phyloP scores from a whole-genome alignment of 2,329 filamentous ascomycete species.

The Coleophoma cylindrospora region DNA sequence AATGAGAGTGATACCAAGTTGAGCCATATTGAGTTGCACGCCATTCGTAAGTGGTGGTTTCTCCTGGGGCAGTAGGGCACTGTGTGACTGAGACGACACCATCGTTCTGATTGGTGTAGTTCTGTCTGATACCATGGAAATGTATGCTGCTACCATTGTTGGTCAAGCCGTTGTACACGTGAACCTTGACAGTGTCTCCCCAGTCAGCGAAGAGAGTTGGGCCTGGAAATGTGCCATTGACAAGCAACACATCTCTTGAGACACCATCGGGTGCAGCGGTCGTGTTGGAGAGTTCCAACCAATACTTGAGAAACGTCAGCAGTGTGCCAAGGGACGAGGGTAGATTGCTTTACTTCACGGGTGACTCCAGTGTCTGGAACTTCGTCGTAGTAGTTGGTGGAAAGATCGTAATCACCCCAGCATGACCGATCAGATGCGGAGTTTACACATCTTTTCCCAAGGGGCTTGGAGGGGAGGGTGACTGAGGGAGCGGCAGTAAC shows the following conservation, averaged over 20 bases:
- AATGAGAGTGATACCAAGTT: conserved; percentile 57
- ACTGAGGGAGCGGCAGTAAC: not conserved
- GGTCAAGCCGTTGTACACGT: not conserved
- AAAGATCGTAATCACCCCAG: conserved; percentile 43
- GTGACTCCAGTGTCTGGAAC: conserved; percentile 38
- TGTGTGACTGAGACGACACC: conserved; percentile 44
- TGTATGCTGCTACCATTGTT: conserved; percentile 31
- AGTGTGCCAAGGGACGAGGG: too few relatives aligned
- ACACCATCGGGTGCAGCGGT: conserved; percentile 22
- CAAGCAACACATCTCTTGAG: conserved; percentile 14
- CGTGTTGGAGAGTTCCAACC: conserved; percentile 7
- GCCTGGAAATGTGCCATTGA: conserved; percentile 26
- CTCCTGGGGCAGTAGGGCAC: conserved; percentile 54
- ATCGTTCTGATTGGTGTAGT: conserved; percentile 32
- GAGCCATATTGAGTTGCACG: conserved; percentile 33
- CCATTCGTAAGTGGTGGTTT: conserved; percentile 9
- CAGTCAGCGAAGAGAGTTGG: conserved; percentile 27
- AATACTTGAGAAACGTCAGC: conserved; percentile 4
- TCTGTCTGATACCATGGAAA: conserved; percentile 40
- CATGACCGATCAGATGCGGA: conserved; percentile 8
- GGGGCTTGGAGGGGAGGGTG: too few relatives aligned
- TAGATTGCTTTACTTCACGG: conserved; percentile 21
- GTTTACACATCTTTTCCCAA: conserved; percentile 1
- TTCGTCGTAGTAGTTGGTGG: conserved; percentile 31
- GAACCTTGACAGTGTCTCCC: conserved; percentile 28